Evolutionary conservation across 768 basidiomycete species (phyloP).

Genomic region (Tulasnella sp.): DNA sequence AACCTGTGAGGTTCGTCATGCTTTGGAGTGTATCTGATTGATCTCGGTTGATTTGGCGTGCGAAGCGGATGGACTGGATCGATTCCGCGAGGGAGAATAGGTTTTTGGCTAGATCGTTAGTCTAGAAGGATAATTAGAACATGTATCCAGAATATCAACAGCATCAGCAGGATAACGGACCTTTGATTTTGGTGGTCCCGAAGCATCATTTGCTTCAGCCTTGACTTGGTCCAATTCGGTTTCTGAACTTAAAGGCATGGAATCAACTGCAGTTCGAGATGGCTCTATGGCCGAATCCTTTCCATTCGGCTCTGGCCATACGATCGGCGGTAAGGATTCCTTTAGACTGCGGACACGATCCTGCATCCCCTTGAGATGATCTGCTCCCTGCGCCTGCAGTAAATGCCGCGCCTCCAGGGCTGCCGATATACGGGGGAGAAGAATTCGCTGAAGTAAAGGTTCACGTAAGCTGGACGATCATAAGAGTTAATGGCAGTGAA

Average conservation of each 20-base stretch:
- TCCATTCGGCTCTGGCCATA: background rate
- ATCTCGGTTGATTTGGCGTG: background rate
- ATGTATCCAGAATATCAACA: too few relatives aligned
- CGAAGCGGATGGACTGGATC: constrained; percentile 1
- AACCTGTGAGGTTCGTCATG: constrained; percentile 14
- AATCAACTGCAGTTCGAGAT: too few relatives aligned
- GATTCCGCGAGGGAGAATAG: background rate
- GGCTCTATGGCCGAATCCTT: too few relatives aligned
- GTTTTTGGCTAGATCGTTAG: background rate
- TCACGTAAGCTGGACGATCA: background rate
- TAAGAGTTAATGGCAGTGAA: background rate
- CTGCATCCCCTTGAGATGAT: background rate
- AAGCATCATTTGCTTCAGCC: too few relatives aligned
- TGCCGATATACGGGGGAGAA: constrained; percentile 9
- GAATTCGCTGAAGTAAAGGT: background rate
- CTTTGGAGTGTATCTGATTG: background rate
- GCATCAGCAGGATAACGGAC: too few relatives aligned
- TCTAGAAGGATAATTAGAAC: too few relatives aligned
- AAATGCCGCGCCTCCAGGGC: constrained; percentile 7
- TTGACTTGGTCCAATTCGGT: too few relatives aligned
- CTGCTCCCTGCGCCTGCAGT: constrained; percentile 12
- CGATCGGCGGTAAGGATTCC: background rate
- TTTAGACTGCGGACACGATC: background rate
- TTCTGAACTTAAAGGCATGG: too few relatives aligned
- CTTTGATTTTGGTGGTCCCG: too few relatives aligned